Evolutionary conservation across 257 asterid species (phyloP), one percentile per base, ranked within the genome.

Genomic region (Buddleja alternifolia): DNA sequence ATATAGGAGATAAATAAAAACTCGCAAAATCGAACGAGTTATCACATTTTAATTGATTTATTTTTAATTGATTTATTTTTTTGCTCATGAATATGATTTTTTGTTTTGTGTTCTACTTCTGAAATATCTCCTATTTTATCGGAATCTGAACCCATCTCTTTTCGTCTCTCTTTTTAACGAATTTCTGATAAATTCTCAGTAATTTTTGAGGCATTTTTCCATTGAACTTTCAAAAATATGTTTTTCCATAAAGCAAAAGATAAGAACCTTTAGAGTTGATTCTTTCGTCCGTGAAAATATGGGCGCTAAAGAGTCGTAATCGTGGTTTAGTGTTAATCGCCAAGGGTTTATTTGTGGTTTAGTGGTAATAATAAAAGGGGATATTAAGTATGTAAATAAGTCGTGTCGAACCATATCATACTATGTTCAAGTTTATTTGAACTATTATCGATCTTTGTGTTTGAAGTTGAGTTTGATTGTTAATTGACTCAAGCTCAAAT

Each of bases 251-350:
- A 75, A 69, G 73, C 51, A 52, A 42, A 25, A 56, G 19, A 12
- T 8, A n/a, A 42, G 68, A 51, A 14, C 42, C n/a, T 48, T 51
- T 66, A 75, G 66, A 24, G 45, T 67, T 79, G 78, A 66, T 61
- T 39, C 39, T 21, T 51, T 39, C 51, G 34, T 39, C 66, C 41
- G 61, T 57, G 69, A 39, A 51, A 40, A 24, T 45, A 69, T 37
- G 23, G 54, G 25, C 34, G 5, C 34, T 55, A 14, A 50, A 25
- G 39, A 53, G 48, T 57, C 12, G 48, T 14, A 39, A 10, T 5
- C 53, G 50, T 50, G 57, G 55, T 48, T 55, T 59, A 16, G 24
- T 36, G 53, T 20, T 52, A 8, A 44, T 48, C 37, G 17, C 24
- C n/a, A 19, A 40, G 69, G 52, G 24, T 21, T 65, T 55, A 11